Conservation (phyloP, 164 flowering plant genomes). For the Magnolia kwangsiensis region DNA sequence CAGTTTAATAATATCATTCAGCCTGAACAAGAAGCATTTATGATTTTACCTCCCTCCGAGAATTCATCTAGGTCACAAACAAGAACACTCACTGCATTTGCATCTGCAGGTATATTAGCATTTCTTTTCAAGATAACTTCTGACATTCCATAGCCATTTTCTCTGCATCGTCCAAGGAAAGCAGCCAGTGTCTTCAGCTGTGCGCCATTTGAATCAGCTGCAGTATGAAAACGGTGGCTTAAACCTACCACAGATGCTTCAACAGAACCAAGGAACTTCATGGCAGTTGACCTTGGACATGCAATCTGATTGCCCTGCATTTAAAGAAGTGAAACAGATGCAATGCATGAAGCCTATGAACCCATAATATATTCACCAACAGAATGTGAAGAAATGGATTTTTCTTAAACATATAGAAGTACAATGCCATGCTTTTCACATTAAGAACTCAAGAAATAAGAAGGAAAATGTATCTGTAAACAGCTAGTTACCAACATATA, state of each 20-base stretch:
- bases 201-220: conserved; percentile 63
- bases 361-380: too few species aligned
- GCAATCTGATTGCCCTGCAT: conserved; percentile 25
- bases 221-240: conserved; percentile 61
- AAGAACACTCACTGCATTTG: conserved; percentile 76
- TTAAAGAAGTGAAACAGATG: neutral
- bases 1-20: neutral
- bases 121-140: conserved; percentile 71
- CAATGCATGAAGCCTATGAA: neutral
- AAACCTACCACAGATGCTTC: conserved; percentile 84
- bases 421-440: too few species aligned
- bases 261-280: conserved; percentile 53
- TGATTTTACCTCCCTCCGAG: conserved; percentile 47
- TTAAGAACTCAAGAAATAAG: too few species aligned
- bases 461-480: too few species aligned
- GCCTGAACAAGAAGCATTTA: neutral
- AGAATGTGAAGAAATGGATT: neutral
- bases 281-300: conserved; percentile 15
- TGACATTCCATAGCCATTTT: conserved; percentile 50
- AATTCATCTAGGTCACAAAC: conserved; percentile 50
- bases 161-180: conserved; percentile 44
- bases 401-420: neutral
- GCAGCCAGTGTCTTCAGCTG: conserved; percentile 64
- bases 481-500: too few species aligned
- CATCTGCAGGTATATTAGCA: conserved; percentile 58